Evolutionary conservation across 768 basidiomycete genomes (phyloP).

Genomic region (Chlorophyllum brunneum): DNA sequence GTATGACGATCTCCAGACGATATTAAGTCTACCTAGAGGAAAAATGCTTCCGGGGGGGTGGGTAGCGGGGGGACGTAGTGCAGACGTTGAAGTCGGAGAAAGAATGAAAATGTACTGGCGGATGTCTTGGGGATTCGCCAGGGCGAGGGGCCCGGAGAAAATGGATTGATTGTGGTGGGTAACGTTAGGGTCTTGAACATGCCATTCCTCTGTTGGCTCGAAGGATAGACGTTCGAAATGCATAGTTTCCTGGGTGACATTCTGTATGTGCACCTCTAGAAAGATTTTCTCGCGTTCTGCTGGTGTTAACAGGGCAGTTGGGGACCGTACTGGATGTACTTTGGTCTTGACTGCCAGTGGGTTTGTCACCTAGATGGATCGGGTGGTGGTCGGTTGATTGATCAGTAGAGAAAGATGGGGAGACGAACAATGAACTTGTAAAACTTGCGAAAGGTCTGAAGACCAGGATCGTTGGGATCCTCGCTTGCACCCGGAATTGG

Average conservation of each 20-base stretch:
- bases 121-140: constrained; percentile 81
- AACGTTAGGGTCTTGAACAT: constrained; percentile 50
- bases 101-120: constrained; percentile 89
- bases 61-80: constrained; percentile 41
- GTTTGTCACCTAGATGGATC: constrained; percentile 90
- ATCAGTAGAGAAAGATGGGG: neutral
- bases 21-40: constrained; percentile 82
- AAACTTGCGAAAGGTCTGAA: constrained; percentile 81
- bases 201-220: constrained; percentile 68
- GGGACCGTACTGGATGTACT: constrained; percentile 73
- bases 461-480: constrained; percentile 46
- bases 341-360: constrained; percentile 95
- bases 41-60: constrained; percentile 61
- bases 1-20: constrained; percentile 82
- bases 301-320: constrained; percentile 62
- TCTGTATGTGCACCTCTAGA: constrained; percentile 91
- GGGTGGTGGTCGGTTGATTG: too few relatives aligned
- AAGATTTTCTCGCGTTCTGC: constrained; percentile 78
- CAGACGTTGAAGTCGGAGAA: constrained; percentile 41
- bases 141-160: constrained; percentile 59
- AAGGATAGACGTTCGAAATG: constrained; percentile 81
- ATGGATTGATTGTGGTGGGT: constrained; percentile 26
- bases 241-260: constrained; percentile 72
- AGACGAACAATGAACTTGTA: constrained; percentile 83
- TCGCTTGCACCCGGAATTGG: constrained; percentile 43